These are phyloP conservation scores for Vaccinium vitisidaea DNA, from an alignment of 148 eudicot species.

Conservation along the genomic window DNA sequence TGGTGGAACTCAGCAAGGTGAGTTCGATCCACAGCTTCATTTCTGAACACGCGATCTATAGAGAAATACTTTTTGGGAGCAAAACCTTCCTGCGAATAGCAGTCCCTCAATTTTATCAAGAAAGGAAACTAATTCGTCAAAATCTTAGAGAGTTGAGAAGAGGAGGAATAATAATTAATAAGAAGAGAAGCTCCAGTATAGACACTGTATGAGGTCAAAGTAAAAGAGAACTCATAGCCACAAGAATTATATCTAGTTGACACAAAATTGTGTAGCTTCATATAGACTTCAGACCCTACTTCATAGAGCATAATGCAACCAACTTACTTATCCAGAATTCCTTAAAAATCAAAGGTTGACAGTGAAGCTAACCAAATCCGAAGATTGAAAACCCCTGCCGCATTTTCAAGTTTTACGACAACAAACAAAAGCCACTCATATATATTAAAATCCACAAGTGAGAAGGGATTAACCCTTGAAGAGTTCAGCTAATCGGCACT, in stretches of 20 bases:
- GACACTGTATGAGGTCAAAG: not conserved
- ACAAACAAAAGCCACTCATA: not conserved
- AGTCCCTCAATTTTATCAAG: not conserved
- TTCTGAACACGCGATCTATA: conserved; percentile 95
- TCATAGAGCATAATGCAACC: not conserved
- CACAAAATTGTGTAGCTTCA: not conserved
- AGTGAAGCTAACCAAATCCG: not conserved
- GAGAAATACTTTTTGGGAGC: conserved; percentile 80
- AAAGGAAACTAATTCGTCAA: not conserved
- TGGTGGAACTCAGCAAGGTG: conserved; percentile 98
- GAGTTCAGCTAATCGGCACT: not conserved
- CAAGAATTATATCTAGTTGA: not conserved
- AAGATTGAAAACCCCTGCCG: not conserved
- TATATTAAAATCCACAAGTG: not conserved
- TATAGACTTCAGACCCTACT: not conserved
- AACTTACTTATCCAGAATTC: not conserved
- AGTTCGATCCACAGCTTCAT: conserved; percentile 98
- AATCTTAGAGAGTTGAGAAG: not conserved
- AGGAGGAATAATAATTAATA: not conserved
- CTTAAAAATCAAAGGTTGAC: not conserved
- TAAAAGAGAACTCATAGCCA: not conserved
- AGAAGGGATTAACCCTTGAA: not conserved
- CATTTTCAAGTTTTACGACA: not conserved
- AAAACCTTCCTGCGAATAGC: conserved; percentile 51
- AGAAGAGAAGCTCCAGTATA: not conserved